Base-by-base conservation (phyloP, 1,139 yeast genomes). In the Pichia sp. region DNA sequence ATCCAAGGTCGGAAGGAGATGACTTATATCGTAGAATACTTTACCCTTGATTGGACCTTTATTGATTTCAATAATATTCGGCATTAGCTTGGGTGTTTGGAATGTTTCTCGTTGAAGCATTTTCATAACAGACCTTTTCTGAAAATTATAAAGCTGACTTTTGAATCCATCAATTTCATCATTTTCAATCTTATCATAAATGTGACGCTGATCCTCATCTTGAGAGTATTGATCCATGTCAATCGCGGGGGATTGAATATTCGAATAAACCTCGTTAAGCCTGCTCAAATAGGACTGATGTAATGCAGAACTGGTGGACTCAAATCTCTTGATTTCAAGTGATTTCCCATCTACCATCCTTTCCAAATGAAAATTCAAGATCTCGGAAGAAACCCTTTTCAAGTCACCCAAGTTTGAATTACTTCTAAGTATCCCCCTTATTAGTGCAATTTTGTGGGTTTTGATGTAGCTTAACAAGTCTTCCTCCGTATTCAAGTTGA, bases 31-130 rank as follows among this genome's bases (percentile, higher is more conserved):
- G 57, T 75, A 72, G 62, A 72, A 77, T 57, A 66, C 71, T 6
- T 56, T 52, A 2, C 52, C 31, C 5, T 7, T 10, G 26, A 13
- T 8, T 4, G 42, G 2, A 40, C 6, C 11, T n/a, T 15, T 30
- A 4, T 5, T 46, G 1, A 79, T 48, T 41, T 62, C 45, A 0
- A 77, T 63, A 41, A 79, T 65, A 56, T 78, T 74, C 0, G 89
- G 87, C 49, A 78, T 71, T 0, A 75, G 54, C 5, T 70, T 67
- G 19, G 64, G 65, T 10, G 60, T 61, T 1, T 75, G 70, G 1
- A 61, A 48, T 0, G 76, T 64, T 62, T 85, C 90, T 60, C 74
- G 75, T 55, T 76, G 78, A 36, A 77, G 66, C 90, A 85, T 84
- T 59, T 77, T 79, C 5, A 79, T 74, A 1, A 84, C 72, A 0